A percentile compares a stretch with the other conserved stretches of the same genome.
These are phyloP conservation scores for Rugosomyces carneus DNA, from an alignment of 1,284 basidiomycete genomes.

Conservation along the genomic window DNA sequence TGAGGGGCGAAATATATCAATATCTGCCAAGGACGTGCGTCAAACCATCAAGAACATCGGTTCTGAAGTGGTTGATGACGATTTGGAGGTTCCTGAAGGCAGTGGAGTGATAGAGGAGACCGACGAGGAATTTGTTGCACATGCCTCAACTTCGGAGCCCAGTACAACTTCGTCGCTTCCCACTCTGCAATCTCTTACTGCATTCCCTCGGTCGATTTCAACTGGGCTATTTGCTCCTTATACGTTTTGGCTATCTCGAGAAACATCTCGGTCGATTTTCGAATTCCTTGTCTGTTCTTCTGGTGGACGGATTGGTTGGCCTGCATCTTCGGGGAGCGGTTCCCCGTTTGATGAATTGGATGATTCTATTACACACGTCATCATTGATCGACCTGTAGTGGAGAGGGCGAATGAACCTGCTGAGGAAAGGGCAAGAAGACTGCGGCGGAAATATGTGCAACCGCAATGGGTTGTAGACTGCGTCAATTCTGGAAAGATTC, in stretches of 20 bases:
- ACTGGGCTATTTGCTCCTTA: constrained; percentile 78
- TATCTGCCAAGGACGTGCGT: constrained; percentile 65
- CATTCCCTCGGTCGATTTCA: constrained; percentile 47
- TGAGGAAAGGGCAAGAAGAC: constrained; percentile 57
- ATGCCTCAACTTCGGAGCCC: constrained; percentile 56
- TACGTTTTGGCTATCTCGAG: constrained; percentile 93
- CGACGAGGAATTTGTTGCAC: constrained; percentile 69
- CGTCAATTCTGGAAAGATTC: constrained; percentile 81
- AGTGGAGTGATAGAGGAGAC: constrained; percentile 31
- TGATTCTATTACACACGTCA: constrained; percentile 89
- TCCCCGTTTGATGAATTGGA: constrained; percentile 74
- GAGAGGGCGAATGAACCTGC: constrained; percentile 46
- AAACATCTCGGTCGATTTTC: constrained; percentile 88
- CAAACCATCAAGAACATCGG: constrained; percentile 67
- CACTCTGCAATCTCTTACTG: constrained; percentile 72
- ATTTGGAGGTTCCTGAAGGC: constrained; percentile 34
- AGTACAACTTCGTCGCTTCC: constrained; percentile 55
- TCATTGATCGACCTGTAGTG: constrained; percentile 83
- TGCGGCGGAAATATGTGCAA: constrained; percentile 85
- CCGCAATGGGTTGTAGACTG: constrained; percentile 99
- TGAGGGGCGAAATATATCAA: constrained; percentile 53
- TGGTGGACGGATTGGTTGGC: constrained; percentile 89
- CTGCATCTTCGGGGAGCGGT: constrained; percentile 77
- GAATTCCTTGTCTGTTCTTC: constrained; percentile 94
- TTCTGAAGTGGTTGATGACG: constrained; percentile 27